A percentile compares a stretch with the other conserved stretches of the same genome.
phyloP scores from a whole-genome alignment of 2,329 filamentous ascomycete species.

The Nectriaceae sp. region DNA sequence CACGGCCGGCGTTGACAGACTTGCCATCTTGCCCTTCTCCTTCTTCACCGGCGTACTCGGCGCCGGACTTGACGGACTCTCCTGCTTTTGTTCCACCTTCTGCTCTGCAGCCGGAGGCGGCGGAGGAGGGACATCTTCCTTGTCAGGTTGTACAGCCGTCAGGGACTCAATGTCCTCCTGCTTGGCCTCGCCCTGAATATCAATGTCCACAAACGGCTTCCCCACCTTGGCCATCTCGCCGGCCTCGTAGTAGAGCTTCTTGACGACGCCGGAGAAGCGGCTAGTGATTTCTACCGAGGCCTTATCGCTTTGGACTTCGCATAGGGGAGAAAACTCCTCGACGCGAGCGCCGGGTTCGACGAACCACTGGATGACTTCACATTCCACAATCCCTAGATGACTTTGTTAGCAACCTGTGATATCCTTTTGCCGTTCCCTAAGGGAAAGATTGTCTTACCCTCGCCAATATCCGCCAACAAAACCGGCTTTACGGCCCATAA shows the following conservation, averaged over 20 bases:
- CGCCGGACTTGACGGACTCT: not conserved
- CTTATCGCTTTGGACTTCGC: conserved; percentile 98
- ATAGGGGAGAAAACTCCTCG: conserved; percentile 96
- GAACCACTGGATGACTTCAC: conserved; percentile 99
- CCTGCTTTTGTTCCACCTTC: conserved; percentile 3
- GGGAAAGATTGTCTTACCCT: conserved; percentile 56
- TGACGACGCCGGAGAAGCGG: conserved; percentile 91
- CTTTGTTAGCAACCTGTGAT: conserved; percentile 13
- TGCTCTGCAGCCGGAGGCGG: conserved; percentile 16
- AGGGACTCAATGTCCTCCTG: conserved; percentile 38
- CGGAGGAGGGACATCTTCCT: conserved; percentile 26
- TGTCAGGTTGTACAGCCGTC: conserved; percentile 34
- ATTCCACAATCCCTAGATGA: conserved; percentile 84
- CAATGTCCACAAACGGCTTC: conserved; percentile 92
- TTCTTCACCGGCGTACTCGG: conserved; percentile 24
- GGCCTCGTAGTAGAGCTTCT: conserved; percentile 92
- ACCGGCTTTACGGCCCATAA: conserved; percentile 73
- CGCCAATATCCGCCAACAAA: conserved; percentile 81
- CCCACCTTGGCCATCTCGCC: conserved; percentile 97
- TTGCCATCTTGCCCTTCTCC: conserved; percentile 64
- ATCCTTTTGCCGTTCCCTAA: not conserved
- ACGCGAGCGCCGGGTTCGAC: conserved; percentile 93
- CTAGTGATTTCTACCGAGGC: conserved; percentile 91
- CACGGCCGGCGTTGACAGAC: conserved; percentile 88
- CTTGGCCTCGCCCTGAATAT: conserved; percentile 77